Evolutionary conservation across 768 basidiomycete species (phyloP), one percentile per base, ranked within the genome.

Genomic region (Collybia nuda): DNA sequence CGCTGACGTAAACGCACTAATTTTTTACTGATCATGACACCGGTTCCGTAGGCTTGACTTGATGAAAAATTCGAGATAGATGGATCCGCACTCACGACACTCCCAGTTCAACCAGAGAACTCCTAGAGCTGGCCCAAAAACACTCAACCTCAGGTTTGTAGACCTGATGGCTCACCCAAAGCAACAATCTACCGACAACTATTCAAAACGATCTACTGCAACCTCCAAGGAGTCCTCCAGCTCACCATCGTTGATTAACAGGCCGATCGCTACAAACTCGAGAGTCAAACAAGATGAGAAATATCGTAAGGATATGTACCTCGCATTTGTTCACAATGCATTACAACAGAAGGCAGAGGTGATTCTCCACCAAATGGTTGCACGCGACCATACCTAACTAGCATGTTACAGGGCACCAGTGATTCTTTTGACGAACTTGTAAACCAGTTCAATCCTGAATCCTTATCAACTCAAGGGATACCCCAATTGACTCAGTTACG

Each of bases 341-440:
- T 69, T 96, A 29, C 80, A 84, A 41, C 82, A 89, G 64, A 90
- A 88, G 62, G 62, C 75, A 12, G 73, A 80, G 58, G 93, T 92
- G 58, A 58, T 84, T 70, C 84, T 70, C 36, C 15, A 32, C 42
- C 47, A 18, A 53, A 43, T 21, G 44, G 9, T 43, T n/a, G 29
- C 42, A 39, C 44, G 24, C 54, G 54, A 50, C 23, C 49, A 32
- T 53, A 44, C 22, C 12, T 53, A 39, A 50, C 66, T 47, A 61
- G 44, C 53, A 49, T 7, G 53, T 84, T 52, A 24, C 63, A 96
- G 90, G 89, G 92, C 38, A 74, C 78, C 50, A 75, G 76, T 50
- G 84, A 86, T 42, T 77, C 86, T 15, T 98, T 93, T 65, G 86
- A 97, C 55, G 90, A 95, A 55, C 85, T 99, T 26, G 85, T 98